A percentile compares a stretch with the other conserved stretches of the same genome.
Conservation (phyloP, 805 yeast species). For the Wickerhamiella kurtzmanii region DNA sequence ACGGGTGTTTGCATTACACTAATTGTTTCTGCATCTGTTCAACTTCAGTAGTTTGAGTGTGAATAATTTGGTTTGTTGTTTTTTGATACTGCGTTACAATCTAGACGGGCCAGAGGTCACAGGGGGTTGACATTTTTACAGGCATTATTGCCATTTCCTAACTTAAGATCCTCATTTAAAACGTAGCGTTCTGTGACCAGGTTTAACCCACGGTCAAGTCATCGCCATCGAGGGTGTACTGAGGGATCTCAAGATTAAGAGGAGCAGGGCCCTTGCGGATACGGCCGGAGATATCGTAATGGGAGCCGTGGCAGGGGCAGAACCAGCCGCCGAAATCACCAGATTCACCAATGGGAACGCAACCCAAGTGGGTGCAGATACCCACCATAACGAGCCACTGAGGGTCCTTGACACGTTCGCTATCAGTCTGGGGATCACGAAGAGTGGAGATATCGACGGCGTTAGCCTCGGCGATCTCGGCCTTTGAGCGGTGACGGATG, state of each 20-base stretch:
- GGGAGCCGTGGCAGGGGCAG: conserved; percentile 99
- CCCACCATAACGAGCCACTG: conserved; percentile 99
- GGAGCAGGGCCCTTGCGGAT: conserved; percentile 99
- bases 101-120: not conserved
- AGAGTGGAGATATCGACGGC: conserved; percentile 56
- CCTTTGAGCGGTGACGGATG: conserved; percentile 94
- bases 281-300: conserved; percentile 99
- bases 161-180: too few relatives aligned
- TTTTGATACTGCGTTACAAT: too few relatives aligned
- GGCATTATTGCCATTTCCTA: not conserved
- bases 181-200: too few relatives aligned
- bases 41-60: too few relatives aligned
- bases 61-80: too few relatives aligned
- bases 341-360: conserved; percentile 99
- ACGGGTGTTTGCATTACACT: too few relatives aligned
- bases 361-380: conserved; percentile 98
- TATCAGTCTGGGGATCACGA: conserved; percentile 90
- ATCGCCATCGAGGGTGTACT: conserved; percentile 74
- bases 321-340: conserved; percentile 99
- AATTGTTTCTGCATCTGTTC: too few relatives aligned
- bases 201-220: conserved; percentile 76
- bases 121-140: not conserved
- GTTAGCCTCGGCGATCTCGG: conserved; percentile 92
- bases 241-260: conserved; percentile 91
- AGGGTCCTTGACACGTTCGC: conserved; percentile 90